Evolutionary conservation across 768 basidiomycete genomes (phyloP), one percentile per base, ranked within the genome.

Genomic region (Heimioporus sp.): DNA sequence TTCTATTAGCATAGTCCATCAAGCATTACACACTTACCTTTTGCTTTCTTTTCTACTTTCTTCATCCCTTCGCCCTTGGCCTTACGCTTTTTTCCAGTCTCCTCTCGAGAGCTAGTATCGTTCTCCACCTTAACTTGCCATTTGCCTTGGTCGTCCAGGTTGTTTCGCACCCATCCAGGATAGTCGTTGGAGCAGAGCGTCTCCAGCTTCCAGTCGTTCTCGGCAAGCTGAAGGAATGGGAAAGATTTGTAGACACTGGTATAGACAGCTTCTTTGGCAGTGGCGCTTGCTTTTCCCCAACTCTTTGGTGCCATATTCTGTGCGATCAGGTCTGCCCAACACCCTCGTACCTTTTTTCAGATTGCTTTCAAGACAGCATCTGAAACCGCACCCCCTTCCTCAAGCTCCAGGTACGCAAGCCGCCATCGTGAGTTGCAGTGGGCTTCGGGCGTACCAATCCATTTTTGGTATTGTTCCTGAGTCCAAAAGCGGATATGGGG

Each of bases 231-330:
- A 16, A 46, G 20, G 13, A 46, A 21, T 13, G 44, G 31, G 15
- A 41, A 54, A 0, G 16, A 8, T 11, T 50, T 49, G 40, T 54
- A 54, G 0, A 12, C 5, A 1, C 5, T 2, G 1, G 13, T 9
- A 5, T 28, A 39, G 10, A 49, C 20, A 0, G 37, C 1, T 2
- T 54, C 40, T 24, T 46, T 46, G 0, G 24, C 28, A 4, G 54
- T 42, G 4, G 51, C 3, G 2, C 5, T 48, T 2, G 43, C 43
- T 41, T 56, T 56, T 0, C 51, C 51, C 55, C 55, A 52, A 19
- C 34, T 48, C 43, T 46, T 45, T 12, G 51, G 48, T 19, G 50
- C 51, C 37, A 31, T 45, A 0, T 3, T 12, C 16, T 42, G 41
- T 9, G 0, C 11, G 1, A 45, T 20, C 2, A 56, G 55, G 10